Evolutionary conservation across 1,284 basidiomycete species (phyloP).

Genomic region (Laetiporus sulphureus): DNA sequence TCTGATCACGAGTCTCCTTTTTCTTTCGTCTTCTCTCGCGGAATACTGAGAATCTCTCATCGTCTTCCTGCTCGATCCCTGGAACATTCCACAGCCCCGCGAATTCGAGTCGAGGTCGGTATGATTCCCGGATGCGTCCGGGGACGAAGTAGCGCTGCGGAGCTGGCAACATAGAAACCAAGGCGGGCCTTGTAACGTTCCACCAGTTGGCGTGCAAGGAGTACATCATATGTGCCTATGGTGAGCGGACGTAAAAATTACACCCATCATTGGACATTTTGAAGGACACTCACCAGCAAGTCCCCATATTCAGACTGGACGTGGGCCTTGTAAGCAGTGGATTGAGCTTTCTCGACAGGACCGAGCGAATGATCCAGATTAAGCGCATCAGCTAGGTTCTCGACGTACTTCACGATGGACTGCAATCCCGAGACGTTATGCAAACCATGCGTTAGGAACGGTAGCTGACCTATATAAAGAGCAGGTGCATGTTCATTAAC

Average conservation of each 20-base stretch:
- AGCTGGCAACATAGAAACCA: constrained; percentile 51
- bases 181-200: constrained; percentile 42
- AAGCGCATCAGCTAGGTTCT: constrained; percentile 34
- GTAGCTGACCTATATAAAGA: constrained; percentile 51
- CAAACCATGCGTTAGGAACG: constrained; percentile 56
- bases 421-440: constrained; percentile 44
- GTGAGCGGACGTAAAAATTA: constrained; percentile 7
- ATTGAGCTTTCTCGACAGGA: constrained; percentile 41
- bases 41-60: constrained; percentile 24
- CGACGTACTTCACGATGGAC: constrained; percentile 59
- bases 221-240: constrained; percentile 51
- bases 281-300: constrained; percentile 47
- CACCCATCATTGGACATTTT: constrained; percentile 1
- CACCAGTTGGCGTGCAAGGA: constrained; percentile 57
- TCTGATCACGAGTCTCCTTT: constrained; percentile 16
- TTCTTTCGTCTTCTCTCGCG: constrained; percentile 28
- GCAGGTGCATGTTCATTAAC: not conserved
- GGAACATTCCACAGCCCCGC: constrained; percentile 55
- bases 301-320: constrained; percentile 62
- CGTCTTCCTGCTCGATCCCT: constrained; percentile 37
- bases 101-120: constrained; percentile 51
- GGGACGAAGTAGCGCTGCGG: constrained; percentile 74
- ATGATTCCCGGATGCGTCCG: constrained; percentile 47
- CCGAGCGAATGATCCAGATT: constrained; percentile 42
- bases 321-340: constrained; percentile 56